These are phyloP conservation scores for Gastrodia elata DNA, from an alignment of 106 monocot genomes.

Conservation along the genomic window DNA sequence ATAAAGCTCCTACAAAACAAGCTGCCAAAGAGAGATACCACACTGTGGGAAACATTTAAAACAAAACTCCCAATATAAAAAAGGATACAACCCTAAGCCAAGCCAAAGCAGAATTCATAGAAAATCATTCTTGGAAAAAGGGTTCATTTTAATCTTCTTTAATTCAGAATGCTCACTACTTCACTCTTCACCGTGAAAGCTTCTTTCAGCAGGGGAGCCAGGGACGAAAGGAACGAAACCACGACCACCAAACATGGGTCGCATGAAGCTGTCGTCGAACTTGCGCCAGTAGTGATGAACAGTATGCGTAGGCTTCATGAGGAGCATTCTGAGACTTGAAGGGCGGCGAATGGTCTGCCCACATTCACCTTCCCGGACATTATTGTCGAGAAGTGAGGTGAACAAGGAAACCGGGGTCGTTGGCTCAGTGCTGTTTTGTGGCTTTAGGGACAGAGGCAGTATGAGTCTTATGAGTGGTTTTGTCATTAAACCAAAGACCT, in stretches of 20 bases:
- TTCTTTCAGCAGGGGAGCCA: constrained; percentile 71
- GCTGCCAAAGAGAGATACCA: not conserved
- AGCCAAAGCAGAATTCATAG: not conserved
- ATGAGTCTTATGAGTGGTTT: constrained; percentile 70
- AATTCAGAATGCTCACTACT: not conserved
- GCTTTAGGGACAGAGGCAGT: constrained; percentile 21
- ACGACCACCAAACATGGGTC: constrained; percentile 78
- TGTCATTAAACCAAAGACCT: constrained; percentile 91
- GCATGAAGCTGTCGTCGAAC: constrained; percentile 80
- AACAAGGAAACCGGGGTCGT: constrained; percentile 44
- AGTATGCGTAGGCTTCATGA: constrained; percentile 51
- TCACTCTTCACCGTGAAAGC: constrained; percentile 20
- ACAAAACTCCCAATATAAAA: too few relatives aligned
- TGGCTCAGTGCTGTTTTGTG: constrained; percentile 23
- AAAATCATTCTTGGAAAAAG: not conserved
- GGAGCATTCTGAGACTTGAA: constrained; percentile 72
- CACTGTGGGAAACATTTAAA: not conserved
- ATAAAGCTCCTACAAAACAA: not conserved
- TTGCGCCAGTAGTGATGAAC: constrained; percentile 88
- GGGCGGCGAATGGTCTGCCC: constrained; percentile 23
- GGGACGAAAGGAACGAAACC: constrained; percentile 79
- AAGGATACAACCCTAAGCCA: not conserved
- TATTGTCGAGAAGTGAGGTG: constrained; percentile 38
- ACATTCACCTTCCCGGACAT: not conserved
- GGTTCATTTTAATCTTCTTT: not conserved